A percentile compares a stretch with the other conserved stretches of the same genome.
Evolutionary conservation across 140 eudicot species (phyloP).

Genomic region (Cichorium intybus): DNA sequence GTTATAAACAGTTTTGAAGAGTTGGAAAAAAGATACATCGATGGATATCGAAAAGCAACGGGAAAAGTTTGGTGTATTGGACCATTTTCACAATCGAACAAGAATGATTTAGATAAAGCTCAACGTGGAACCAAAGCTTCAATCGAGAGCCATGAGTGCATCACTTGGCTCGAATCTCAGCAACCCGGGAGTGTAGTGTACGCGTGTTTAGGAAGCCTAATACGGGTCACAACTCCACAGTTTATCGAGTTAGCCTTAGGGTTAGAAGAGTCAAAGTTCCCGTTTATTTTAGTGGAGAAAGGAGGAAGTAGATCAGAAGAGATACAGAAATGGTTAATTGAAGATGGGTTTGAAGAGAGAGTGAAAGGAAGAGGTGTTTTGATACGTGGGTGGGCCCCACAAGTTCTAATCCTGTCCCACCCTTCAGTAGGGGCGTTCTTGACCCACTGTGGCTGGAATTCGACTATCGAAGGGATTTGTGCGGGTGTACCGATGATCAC

Average conservation of each 20-base stretch:
- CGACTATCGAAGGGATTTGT: constrained; percentile 47
- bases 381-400: constrained; percentile 46
- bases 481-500: constrained; percentile 53
- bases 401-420: constrained; percentile 36
- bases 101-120: constrained; percentile 38
- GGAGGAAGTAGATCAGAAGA: constrained; percentile 25
- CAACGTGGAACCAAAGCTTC: constrained; percentile 44
- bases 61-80: constrained; percentile 50
- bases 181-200: constrained; percentile 27
- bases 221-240: constrained; percentile 25
- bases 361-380: constrained; percentile 34
- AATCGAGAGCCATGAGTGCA: constrained; percentile 2
- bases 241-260: constrained; percentile 51
- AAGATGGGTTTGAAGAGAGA: constrained; percentile 36
- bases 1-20: constrained; percentile 43
- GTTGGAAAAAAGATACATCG: constrained; percentile 28
- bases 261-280: constrained; percentile 28
- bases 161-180: constrained; percentile 52
- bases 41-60: constrained; percentile 23
- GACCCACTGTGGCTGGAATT: constrained; percentile 67
- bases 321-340: constrained; percentile 40
- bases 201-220: constrained; percentile 47
- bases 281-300: constrained; percentile 35
- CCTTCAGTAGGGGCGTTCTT: constrained; percentile 37
- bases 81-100: constrained; percentile 44